Conservation (phyloP, 129 eudicot species). For the Lactuca saligna region DNA sequence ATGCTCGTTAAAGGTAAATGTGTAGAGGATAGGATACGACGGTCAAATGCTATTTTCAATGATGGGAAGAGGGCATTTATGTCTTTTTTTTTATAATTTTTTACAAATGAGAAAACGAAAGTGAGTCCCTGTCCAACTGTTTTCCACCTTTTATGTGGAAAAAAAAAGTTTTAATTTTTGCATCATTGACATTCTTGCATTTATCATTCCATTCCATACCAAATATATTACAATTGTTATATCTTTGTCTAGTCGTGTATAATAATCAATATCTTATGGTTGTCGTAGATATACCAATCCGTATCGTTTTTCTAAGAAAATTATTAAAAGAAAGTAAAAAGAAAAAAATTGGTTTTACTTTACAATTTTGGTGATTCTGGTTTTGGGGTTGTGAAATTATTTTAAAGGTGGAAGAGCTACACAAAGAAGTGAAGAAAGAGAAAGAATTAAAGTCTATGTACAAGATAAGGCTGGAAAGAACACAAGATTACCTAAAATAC, state of each 20-base stretch:
- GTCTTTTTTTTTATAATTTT: neutral
- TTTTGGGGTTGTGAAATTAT: slow-evolving; percentile 16
- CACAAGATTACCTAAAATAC: slow-evolving; percentile 68
- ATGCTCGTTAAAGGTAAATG: neutral
- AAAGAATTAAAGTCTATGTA: slow-evolving; percentile 60
- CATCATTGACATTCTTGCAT: too few relatives aligned
- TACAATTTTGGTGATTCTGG: neutral
- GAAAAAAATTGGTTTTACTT: neutral
- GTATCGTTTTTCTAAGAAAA: too few relatives aligned
- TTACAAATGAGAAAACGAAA: too few relatives aligned
- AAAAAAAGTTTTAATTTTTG: too few relatives aligned
- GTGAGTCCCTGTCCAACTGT: neutral
- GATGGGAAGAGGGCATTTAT: neutral
- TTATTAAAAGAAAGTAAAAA: neutral
- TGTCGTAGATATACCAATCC: neutral
- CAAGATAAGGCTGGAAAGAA: slow-evolving; percentile 58
- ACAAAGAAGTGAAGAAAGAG: slow-evolving; percentile 54
- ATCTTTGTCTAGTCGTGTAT: too few relatives aligned
- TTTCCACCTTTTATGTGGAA: neutral
- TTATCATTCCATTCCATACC: too few relatives aligned
- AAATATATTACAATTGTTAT: too few relatives aligned
- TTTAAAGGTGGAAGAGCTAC: slow-evolving; percentile 58
- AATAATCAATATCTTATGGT: neutral
- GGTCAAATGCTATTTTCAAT: neutral
- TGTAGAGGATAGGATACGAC: neutral